phyloP scores from a whole-genome alignment of 2,329 filamentous ascomycete genomes.

The Talaromyces sp. region DNA sequence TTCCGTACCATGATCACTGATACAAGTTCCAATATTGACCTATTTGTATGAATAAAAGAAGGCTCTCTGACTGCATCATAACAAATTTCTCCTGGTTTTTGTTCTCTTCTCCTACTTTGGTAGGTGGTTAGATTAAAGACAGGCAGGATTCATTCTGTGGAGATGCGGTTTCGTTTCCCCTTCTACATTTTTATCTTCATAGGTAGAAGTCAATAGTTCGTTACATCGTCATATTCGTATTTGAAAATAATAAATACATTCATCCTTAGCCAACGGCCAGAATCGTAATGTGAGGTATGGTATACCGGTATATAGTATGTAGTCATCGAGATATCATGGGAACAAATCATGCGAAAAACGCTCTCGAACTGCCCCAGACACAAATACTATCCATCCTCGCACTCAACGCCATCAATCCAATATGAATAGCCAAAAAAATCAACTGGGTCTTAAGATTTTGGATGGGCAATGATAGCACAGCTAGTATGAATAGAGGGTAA shows the following conservation, averaged over 20 bases:
- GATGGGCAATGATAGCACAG: constrained; percentile 56
- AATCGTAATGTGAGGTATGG: too few relatives aligned
- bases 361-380: constrained; percentile 18
- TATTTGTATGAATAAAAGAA: constrained; percentile 12
- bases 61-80: constrained; percentile 17
- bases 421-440: constrained; percentile 45
- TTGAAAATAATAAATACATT: too few relatives aligned
- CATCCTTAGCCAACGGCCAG: not conserved
- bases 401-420: constrained; percentile 39
- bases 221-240: too few relatives aligned
- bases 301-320: too few relatives aligned
- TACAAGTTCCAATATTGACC: constrained; percentile 15
- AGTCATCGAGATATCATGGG: too few relatives aligned
- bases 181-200: constrained; percentile 18
- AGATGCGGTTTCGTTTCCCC: constrained; percentile 24
- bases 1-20: constrained; percentile 11
- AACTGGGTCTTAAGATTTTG: constrained; percentile 36
- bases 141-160: not conserved
- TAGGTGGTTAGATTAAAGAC: not conserved
- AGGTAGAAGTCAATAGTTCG: not conserved
- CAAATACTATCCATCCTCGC: constrained; percentile 35
- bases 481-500: constrained; percentile 63
- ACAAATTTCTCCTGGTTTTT: not conserved
- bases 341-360: not conserved
- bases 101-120: not conserved